Percentiles rank a stretch among this genome's conserved stretches.
These are phyloP conservation scores for Zygoascus meyerae DNA, from an alignment of 1,139 yeast genomes.

Conservation along the genomic window DNA sequence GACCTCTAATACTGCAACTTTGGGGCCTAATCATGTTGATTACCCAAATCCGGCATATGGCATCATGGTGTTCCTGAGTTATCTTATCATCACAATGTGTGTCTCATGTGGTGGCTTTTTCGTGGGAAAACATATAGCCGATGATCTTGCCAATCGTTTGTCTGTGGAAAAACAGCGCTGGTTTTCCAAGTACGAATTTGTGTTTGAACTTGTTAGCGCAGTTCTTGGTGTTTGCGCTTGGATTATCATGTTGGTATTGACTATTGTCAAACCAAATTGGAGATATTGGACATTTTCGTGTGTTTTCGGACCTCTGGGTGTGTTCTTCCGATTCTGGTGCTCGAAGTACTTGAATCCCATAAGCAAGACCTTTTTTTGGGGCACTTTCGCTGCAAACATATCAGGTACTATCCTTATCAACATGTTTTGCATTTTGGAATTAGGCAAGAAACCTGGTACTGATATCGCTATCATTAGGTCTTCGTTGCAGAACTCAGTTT, in stretches of 20 bases:
- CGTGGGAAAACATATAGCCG: slow-evolving; percentile 41
- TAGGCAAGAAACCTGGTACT: slow-evolving; percentile 37
- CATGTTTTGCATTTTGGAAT: slow-evolving; percentile 44
- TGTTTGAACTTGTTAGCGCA: slow-evolving; percentile 14
- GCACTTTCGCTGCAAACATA: slow-evolving; percentile 69
- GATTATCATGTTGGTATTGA: slow-evolving; percentile 43
- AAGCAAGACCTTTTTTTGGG: slow-evolving; percentile 49
- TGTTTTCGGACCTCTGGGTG: slow-evolving; percentile 63
- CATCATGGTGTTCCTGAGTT: slow-evolving; percentile 43
- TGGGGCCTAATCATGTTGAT: slow-evolving; percentile 24
- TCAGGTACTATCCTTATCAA: slow-evolving; percentile 55
- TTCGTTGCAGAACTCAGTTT: slow-evolving; percentile 44
- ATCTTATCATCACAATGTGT: slow-evolving; percentile 34
- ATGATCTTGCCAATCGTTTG: not conserved
- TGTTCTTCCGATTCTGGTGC: slow-evolving; percentile 50
- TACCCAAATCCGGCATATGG: slow-evolving; percentile 74
- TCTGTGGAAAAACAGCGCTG: not conserved
- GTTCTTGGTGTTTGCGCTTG: slow-evolving; percentile 35
- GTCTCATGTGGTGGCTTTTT: slow-evolving; percentile 41
- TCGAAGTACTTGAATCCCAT: slow-evolving; percentile 44
- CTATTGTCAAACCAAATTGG: slow-evolving; percentile 42
- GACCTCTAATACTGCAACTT: slow-evolving; percentile 34
- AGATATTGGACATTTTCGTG: slow-evolving; percentile 59
- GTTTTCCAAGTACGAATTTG: slow-evolving; percentile 11
- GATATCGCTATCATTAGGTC: slow-evolving; percentile 31